These are phyloP conservation scores for Globisporangium cystogenes DNA, from an alignment of 352 stramenopile genomes.

Conservation along the genomic window DNA sequence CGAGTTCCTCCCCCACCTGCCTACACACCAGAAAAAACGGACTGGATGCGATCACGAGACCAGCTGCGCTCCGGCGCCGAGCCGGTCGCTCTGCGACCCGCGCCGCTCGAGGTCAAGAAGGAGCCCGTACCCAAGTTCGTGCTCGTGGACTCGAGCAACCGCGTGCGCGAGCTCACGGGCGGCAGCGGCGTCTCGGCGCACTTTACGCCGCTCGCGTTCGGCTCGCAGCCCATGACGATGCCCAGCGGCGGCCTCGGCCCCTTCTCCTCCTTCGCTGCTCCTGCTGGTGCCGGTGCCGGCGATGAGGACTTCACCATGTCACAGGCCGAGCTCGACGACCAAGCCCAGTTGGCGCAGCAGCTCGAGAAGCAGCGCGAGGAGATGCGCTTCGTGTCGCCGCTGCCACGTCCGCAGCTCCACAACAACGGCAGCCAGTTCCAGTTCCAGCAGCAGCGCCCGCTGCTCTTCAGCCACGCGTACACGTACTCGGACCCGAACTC, in stretches of 20 bases:
- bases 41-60: constrained; percentile 52
- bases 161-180: constrained; percentile 61
- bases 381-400: constrained; percentile 67
- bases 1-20: background rate
- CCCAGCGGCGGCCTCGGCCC: constrained; percentile 7
- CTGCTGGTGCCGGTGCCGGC: background rate
- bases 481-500: constrained; percentile 56
- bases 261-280: background rate
- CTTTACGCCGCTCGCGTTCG: constrained; percentile 7
- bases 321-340: constrained; percentile 49
- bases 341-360: constrained; percentile 68
- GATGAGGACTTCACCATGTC: constrained; percentile 34
- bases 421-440: constrained; percentile 22
- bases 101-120: constrained; percentile 13
- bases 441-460: constrained; percentile 14
- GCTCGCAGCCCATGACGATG: constrained; percentile 18
- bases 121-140: constrained; percentile 47
- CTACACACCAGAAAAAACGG: constrained; percentile 19
- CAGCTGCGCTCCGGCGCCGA: constrained; percentile 27
- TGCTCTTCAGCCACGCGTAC: constrained; percentile 43
- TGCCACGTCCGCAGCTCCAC: constrained; percentile 34
- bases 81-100: constrained; percentile 9
- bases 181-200: constrained; percentile 10
- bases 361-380: constrained; percentile 70
- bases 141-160: constrained; percentile 68